Evolutionary conservation across 208 protist genomes (phyloP).

Genomic region (Phytomonas serpens): DNA sequence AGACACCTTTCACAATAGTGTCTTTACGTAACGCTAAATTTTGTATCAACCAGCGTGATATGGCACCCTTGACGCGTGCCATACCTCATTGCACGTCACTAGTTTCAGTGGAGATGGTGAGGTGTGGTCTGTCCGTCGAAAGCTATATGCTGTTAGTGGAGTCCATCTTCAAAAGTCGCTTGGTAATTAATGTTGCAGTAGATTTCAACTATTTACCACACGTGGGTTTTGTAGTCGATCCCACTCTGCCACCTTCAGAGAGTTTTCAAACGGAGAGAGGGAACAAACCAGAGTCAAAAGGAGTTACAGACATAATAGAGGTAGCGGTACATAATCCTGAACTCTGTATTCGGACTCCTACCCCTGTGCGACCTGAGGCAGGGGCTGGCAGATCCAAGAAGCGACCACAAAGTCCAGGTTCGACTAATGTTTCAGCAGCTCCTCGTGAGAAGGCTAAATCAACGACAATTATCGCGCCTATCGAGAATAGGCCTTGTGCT

Average conservation of each 20-base stretch:
- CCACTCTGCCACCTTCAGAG: conserved; percentile 15
- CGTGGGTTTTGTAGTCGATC: conserved; percentile 40
- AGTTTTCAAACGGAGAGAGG: background rate
- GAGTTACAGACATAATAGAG: background rate
- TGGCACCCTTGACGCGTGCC: conserved; percentile 64
- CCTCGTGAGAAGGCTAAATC: background rate
- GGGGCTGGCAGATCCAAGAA: background rate
- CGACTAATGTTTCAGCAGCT: background rate
- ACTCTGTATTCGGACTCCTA: background rate
- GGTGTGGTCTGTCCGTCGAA: conserved; percentile 69
- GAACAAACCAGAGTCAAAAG: background rate
- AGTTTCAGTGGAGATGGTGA: conserved; percentile 64
- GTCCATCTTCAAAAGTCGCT: conserved; percentile 64
- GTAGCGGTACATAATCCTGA: background rate
- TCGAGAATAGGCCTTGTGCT: background rate
- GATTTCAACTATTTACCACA: conserved; percentile 69
- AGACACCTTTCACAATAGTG: conserved; percentile 44
- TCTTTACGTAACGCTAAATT: conserved; percentile 61
- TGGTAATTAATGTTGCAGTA: conserved; percentile 46
- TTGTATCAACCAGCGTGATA: conserved; percentile 84
- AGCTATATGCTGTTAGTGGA: conserved; percentile 81
- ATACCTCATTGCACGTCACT: conserved; percentile 81
- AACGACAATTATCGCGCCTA: background rate
- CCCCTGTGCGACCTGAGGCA: background rate
- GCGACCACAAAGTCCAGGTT: background rate